These are phyloP conservation scores for Pichia sp. DNA, from an alignment of 1,139 yeast genomes.

Conservation along the genomic window DNA sequence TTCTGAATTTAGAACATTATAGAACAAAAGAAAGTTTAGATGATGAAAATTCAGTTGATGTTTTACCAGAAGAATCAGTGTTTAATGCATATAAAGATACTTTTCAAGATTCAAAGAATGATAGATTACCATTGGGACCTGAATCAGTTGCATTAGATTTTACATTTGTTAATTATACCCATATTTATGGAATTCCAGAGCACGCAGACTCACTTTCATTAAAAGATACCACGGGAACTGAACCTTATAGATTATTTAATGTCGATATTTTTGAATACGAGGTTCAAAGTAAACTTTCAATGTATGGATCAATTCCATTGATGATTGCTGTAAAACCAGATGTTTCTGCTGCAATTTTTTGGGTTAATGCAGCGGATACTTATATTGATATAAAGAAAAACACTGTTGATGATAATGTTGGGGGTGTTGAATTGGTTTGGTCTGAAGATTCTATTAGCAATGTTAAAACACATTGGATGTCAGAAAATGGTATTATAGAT, in stretches of 20 bases:
- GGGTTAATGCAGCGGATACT: slow-evolving; percentile 94
- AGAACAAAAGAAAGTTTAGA: slow-evolving; percentile 38
- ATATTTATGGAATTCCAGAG: slow-evolving; percentile 91
- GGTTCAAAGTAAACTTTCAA: slow-evolving; percentile 71
- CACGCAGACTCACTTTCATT: slow-evolving; percentile 79
- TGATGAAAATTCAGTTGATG: slow-evolving; percentile 34
- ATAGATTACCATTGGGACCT: slow-evolving; percentile 74
- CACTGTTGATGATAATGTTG: slow-evolving; percentile 2
- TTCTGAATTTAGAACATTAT: slow-evolving; percentile 76
- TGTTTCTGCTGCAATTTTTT: slow-evolving; percentile 69
- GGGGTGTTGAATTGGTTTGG: slow-evolving; percentile 12
- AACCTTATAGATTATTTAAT: slow-evolving; percentile 81
- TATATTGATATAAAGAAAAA: slow-evolving; percentile 63
- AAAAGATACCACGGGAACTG: slow-evolving; percentile 53
- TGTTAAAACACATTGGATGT: slow-evolving; percentile 78
- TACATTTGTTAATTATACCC: slow-evolving; percentile 49
- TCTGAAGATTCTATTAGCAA: slow-evolving; percentile 8
- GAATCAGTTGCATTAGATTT: slow-evolving; percentile 83
- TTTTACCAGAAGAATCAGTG: slow-evolving; percentile 49
- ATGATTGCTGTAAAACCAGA: slow-evolving; percentile 62
- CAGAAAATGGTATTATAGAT: slow-evolving; percentile 83
- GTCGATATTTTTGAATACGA: slow-evolving; percentile 96
- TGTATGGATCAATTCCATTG: slow-evolving; percentile 94
- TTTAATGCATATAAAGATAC: slow-evolving; percentile 55
- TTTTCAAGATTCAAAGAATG: slow-evolving; percentile 55